Base-by-base conservation (phyloP, 768 basidiomycete genomes). In the Lactarius psammicola region DNA sequence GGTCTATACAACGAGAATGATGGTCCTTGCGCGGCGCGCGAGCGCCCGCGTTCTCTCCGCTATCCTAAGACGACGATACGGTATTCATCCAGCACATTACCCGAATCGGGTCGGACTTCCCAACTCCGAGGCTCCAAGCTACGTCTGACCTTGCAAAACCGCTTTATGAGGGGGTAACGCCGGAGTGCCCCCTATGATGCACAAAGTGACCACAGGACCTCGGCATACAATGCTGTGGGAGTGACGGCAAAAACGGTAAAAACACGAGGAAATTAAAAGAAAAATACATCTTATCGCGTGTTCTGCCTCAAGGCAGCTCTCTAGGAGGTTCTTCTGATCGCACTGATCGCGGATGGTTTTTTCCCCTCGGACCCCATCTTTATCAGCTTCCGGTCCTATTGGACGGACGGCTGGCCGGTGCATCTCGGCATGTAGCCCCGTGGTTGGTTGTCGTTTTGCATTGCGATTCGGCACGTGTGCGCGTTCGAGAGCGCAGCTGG, bases 301-400 rank as follows among this genome's bases (percentile, higher is more conserved):
- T 46, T 33, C 30, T 33, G 46, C 60, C 60, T 66, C 64, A 28
- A 49, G 46, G 55, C 44, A 51, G 36, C n/a, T n/a, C 26, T 26
- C 30, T 53, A 23, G 18, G 20, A 30, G n/a, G 2, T 42, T 46
- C 44, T 42, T 56, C 44, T 33, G 55, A 56, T 61, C 59, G 55
- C 55, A 44, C 53, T 23, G 28, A 62, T 62, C 40, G 17, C 55
- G 15, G 18, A 30, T 26, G 46, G 31, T 10, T 34, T 23, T 51
- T 8, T 17, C 18, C 26, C 26, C 30, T 55, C 11, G 28, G n/a
- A n/a, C n/a, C 53, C n/a, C 8, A 23, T 15, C 28, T 23, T 44
- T 30, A 56, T 56, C 61, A 44, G 44, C 33, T 51, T 10, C 56
- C 17, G 11, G 44, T 17, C n/a, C 62, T 23, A 63, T 57, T n/a